Conservation (phyloP, 2,329 filamentous ascomycete genomes). For the Bipolaris bicolor region DNA sequence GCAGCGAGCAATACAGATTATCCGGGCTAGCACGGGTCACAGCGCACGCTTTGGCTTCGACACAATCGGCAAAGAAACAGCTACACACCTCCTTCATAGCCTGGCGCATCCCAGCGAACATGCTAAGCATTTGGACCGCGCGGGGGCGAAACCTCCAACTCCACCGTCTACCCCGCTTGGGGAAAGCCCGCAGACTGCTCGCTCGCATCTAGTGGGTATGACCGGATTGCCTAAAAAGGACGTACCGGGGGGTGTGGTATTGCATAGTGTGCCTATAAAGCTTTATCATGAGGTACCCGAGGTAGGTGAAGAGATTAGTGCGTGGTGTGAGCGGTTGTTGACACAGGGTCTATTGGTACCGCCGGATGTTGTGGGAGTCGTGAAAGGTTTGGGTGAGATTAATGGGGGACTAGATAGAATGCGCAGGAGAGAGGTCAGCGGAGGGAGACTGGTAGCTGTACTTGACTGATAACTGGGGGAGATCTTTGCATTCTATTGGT, state of each 20-base stretch:
- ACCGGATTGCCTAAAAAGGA: conserved; percentile 68
- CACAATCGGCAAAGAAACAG: conserved; percentile 69
- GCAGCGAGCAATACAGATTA: conserved; percentile 68
- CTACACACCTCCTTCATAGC: conserved; percentile 62
- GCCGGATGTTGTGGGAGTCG: conserved; percentile 69
- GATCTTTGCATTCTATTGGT: not conserved
- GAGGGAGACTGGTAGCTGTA: conserved; percentile 66
- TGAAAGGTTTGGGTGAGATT: conserved; percentile 69
- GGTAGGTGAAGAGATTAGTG: conserved; percentile 67
- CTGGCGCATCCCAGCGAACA: conserved; percentile 44
- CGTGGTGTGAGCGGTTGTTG: conserved; percentile 72
- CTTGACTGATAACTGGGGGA: conserved; percentile 4
- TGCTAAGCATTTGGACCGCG: conserved; percentile 6
- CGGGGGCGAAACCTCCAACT: conserved; percentile 25
- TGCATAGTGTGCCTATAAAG: conserved; percentile 76
- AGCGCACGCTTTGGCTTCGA: conserved; percentile 72
- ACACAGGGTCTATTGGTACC: conserved; percentile 59
- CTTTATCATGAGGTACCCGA: conserved; percentile 71
- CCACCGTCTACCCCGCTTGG: conserved; percentile 41
- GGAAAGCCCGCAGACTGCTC: conserved; percentile 29
- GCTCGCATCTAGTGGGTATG: conserved; percentile 68
- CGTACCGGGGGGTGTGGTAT: conserved; percentile 54
- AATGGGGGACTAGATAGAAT: conserved; percentile 71
- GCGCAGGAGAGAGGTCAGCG: conserved; percentile 69
- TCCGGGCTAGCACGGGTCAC: conserved; percentile 63